Percentiles rank a stretch among this genome's conserved stretches.
These are phyloP conservation scores for Westerdykella aurantiaca DNA, from an alignment of 2,329 filamentous ascomycete genomes.

Conservation along the genomic window DNA sequence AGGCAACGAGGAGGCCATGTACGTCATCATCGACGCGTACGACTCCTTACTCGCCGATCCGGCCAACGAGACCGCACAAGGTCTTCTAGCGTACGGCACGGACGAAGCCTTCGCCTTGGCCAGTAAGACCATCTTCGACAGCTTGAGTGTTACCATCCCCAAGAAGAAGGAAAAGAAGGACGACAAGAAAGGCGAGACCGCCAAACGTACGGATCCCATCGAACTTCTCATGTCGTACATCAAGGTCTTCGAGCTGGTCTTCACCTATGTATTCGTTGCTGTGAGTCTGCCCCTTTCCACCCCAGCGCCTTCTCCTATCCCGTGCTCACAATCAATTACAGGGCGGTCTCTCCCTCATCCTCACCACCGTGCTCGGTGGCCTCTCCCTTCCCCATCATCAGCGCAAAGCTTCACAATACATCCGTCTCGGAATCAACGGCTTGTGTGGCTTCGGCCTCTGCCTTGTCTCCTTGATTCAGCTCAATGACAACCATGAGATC, in stretches of 20 bases:
- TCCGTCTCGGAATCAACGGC: constrained; percentile 17
- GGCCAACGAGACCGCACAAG: constrained; percentile 13
- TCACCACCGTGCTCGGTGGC: constrained; percentile 22
- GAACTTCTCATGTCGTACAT: constrained; percentile 9
- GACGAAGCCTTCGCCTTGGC: constrained; percentile 10
- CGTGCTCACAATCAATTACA: constrained; percentile 3
- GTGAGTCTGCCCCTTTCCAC: constrained; percentile 10
- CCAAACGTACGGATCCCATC: constrained; percentile 2
- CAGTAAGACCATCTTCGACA: constrained; percentile 21
- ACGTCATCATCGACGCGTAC: constrained; percentile 5
- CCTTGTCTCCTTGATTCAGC: constrained; percentile 18
- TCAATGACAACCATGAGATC: constrained; percentile 6
- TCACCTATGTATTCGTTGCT: constrained; percentile 22
- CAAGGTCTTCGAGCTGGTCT: constrained; percentile 25
- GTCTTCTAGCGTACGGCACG: constrained; percentile 4
- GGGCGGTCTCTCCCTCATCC: constrained; percentile 22
- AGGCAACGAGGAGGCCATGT: constrained; percentile 9
- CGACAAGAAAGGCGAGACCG: neutral
- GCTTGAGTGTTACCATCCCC: constrained; percentile 15
- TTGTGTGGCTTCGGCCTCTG: constrained; percentile 19
- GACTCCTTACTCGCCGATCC: constrained; percentile 7
- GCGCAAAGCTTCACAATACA: constrained; percentile 16
- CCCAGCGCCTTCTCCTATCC: neutral
- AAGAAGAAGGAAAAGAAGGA: constrained; percentile 9
- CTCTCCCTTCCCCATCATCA: constrained; percentile 20